Percentiles rank a stretch among this genome's conserved stretches.
Evolutionary conservation across 352 stramenopile species (phyloP).

Genomic region (Globisporangium yorkense): DNA sequence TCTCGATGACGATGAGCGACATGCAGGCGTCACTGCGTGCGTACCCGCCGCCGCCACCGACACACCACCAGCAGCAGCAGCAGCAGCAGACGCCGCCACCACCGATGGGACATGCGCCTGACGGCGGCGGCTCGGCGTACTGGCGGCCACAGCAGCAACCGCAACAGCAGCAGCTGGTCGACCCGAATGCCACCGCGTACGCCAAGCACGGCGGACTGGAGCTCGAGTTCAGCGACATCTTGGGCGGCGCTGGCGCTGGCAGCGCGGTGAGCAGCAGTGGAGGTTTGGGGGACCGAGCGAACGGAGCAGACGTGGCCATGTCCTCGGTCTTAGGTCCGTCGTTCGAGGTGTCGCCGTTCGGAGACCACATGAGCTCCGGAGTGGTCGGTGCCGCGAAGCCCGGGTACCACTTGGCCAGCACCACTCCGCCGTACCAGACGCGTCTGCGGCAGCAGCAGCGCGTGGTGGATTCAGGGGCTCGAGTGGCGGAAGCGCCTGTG

Average conservation of each 20-base stretch:
- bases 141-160: constrained; percentile 5
- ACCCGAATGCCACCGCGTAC: constrained; percentile 3
- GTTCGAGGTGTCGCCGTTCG: constrained; percentile 35
- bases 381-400: constrained; percentile 2
- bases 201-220: constrained; percentile 21
- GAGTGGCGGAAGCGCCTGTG: neutral
- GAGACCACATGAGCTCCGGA: constrained; percentile 17
- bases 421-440: constrained; percentile 2
- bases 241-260: constrained; percentile 11
- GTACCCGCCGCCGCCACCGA: constrained; percentile 15
- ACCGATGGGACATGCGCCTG: neutral
- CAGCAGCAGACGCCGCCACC: constrained; percentile 12
- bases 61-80: constrained; percentile 13
- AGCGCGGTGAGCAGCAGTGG: neutral
- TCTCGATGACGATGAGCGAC: constrained; percentile 20
- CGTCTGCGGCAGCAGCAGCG: constrained; percentile 6
- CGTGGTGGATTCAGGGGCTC: neutral
- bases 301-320: constrained; percentile 8
- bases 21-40: constrained; percentile 23
- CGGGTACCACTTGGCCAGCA: constrained; percentile 7
- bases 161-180: neutral
- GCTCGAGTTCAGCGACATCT: constrained; percentile 35
- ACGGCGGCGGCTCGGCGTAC: constrained; percentile 2
- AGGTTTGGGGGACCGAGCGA: neutral
- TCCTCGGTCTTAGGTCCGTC: constrained; percentile 21